Base-by-base conservation (phyloP, 768 basidiomycete genomes). In the Podaxis pistillaris region DNA sequence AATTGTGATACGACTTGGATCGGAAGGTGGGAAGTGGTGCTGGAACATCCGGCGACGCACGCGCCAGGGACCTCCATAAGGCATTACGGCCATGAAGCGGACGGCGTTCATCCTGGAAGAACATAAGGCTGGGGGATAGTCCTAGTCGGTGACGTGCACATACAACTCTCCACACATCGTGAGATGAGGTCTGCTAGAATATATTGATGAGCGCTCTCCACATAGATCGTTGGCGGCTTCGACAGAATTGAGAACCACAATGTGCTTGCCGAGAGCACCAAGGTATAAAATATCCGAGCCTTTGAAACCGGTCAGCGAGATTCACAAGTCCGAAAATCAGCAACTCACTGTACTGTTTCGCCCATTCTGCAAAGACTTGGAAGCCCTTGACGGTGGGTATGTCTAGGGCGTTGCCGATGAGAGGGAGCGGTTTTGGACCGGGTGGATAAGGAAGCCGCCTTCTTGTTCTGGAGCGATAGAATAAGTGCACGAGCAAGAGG, bases 41-140 rank as follows among this genome's bases (percentile, higher is more conserved):
- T 76, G 73, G 65, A 83, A 80, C n/a, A 76, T 50, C 15, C 75
- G 71, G 12, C 83, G 74, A 26, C 76, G 75, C 6, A 70, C 70
- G 50, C 73, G 76, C 82, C 82, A 82, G 19, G 54, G 30, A 38
- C 72, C 68, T 24, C 77, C 77, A 52, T 82, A 82, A 2, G 70
- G 72, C 74, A 80, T 74, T 37, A 74, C 66, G 3, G 72, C 71
- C 58, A 81, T 71, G 57, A 73, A 69, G 75, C 76, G 80, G 22
- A 71, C 71, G 67, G 74, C 79, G 3, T 79, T 79, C 69, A 80
- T 77, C 36, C 81, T 81, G 51, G 13, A 17, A 12, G 17, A 58
- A 40, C 7, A 11, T 46, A 7, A n/a, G 36, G 5, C 13, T 19
- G 28, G 49, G 19, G 13, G 2, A n/a, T 24, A 28, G 15, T 12